These are phyloP conservation scores for Linum trigynum DNA, from an alignment of 345 rosid genomes.

Conservation along the genomic window DNA sequence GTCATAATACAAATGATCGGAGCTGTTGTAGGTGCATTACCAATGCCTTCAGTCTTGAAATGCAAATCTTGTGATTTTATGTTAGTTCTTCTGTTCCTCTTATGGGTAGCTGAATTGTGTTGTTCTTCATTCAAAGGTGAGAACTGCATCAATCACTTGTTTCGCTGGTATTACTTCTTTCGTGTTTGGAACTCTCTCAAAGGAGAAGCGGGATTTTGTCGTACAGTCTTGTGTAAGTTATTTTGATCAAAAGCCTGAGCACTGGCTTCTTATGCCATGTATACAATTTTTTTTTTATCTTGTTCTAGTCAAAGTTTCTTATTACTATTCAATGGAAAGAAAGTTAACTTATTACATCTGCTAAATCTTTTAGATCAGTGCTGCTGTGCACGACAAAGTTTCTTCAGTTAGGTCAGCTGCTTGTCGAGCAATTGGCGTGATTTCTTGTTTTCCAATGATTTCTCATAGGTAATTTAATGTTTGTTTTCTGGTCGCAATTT, in stretches of 20 bases:
- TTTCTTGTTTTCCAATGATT: constrained; percentile 68
- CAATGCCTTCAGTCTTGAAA: neutral
- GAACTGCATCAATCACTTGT: constrained; percentile 76
- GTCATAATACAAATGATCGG: neutral
- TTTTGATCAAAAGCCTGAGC: constrained; percentile 1
- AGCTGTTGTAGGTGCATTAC: neutral
- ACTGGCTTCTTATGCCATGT: neutral
- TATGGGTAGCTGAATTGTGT: constrained; percentile 1
- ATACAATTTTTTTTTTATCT: neutral
- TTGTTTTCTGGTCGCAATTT: too few relatives aligned
- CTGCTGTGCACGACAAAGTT: constrained; percentile 55
- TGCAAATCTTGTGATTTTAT: neutral
- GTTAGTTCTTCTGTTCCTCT: constrained; percentile 9
- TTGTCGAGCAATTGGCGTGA: constrained; percentile 93
- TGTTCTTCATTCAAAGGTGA: constrained; percentile 40
- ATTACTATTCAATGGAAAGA: neutral
- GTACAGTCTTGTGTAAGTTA: constrained; percentile 59
- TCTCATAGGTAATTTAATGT: constrained; percentile 44
- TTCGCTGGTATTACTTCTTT: constrained; percentile 90
- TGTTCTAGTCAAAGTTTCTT: constrained; percentile 9
- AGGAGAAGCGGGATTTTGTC: constrained; percentile 51
- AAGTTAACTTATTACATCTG: constrained; percentile 10
- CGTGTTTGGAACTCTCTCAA: constrained; percentile 46
- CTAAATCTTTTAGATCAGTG: constrained; percentile 38
- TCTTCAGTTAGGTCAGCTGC: constrained; percentile 90